These are phyloP conservation scores for Salix viminalis DNA, from an alignment of 345 rosid species.

Conservation along the genomic window DNA sequence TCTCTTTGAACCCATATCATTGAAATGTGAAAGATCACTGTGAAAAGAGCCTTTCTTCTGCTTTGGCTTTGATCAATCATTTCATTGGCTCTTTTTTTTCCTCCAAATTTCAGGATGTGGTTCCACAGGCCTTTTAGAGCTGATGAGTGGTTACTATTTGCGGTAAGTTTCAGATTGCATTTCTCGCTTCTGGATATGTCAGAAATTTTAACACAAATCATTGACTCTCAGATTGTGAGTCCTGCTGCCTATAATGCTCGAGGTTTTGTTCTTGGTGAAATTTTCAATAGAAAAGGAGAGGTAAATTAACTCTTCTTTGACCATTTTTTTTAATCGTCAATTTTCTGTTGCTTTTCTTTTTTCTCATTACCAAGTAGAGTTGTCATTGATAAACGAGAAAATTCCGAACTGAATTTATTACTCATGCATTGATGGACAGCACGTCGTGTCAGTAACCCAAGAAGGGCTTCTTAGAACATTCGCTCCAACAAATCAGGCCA, in stretches of 20 bases:
- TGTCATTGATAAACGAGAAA: too few relatives aligned
- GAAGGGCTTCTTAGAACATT: constrained; percentile 71
- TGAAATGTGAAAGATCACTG: not conserved
- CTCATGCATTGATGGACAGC: constrained; percentile 41
- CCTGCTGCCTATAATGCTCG: constrained; percentile 61
- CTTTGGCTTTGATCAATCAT: not conserved
- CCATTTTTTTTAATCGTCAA: not conserved
- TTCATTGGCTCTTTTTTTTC: not conserved
- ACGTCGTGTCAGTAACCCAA: constrained; percentile 64
- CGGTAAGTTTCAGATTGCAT: constrained; percentile 37
- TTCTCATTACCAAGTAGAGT: not conserved
- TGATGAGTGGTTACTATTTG: constrained; percentile 89
- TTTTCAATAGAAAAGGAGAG: constrained; percentile 82
- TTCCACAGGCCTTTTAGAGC: constrained; percentile 81
- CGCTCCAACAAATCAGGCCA: constrained; percentile 25
- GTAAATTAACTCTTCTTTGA: constrained; percentile 25
- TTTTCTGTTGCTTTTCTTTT: not conserved
- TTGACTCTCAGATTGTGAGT: constrained; percentile 45
- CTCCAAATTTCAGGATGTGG: constrained; percentile 60
- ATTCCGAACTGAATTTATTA: not conserved
- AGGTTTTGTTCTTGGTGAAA: constrained; percentile 70
- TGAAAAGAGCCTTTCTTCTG: not conserved
- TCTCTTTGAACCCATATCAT: not conserved
- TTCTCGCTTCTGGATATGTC: not conserved
- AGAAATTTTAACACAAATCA: not conserved